These are phyloP conservation scores for Zasmidium cellare DNA, from an alignment of 2,329 filamentous ascomycete genomes.

Conservation along the genomic window DNA sequence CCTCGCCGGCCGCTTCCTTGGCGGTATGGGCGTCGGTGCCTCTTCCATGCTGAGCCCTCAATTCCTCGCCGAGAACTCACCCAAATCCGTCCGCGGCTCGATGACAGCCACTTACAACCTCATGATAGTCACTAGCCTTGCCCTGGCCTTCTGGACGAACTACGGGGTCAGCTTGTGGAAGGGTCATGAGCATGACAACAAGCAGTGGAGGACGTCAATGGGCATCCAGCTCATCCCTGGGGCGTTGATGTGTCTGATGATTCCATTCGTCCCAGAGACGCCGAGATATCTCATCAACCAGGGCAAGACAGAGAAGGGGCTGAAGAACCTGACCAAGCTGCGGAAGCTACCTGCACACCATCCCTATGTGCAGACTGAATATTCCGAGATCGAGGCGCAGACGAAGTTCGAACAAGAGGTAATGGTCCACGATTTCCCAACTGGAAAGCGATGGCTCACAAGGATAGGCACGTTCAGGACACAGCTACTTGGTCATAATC, in stretches of 20 bases:
- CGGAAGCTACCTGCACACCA: constrained; percentile 25
- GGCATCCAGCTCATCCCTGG: constrained; percentile 22
- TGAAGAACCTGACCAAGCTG: constrained; percentile 19
- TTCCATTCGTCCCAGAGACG: constrained; percentile 20
- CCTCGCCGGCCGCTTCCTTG: constrained; percentile 18
- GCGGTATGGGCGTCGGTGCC: constrained; percentile 22
- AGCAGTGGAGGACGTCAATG: constrained; percentile 19
- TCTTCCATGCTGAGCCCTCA: constrained; percentile 20
- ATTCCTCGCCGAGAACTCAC: constrained; percentile 21
- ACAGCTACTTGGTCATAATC: constrained; percentile 16
- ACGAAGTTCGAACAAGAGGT: constrained; percentile 22
- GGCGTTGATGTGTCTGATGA: constrained; percentile 21
- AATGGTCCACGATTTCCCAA: neutral
- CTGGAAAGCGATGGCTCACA: neutral
- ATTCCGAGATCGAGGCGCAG: constrained; percentile 26
- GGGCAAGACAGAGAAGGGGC: constrained; percentile 16
- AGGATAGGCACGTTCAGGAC: constrained; percentile 11
- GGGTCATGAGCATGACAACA: constrained; percentile 6
- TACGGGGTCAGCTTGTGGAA: constrained; percentile 20
- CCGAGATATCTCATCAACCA: constrained; percentile 18
- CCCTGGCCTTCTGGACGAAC: constrained; percentile 19
- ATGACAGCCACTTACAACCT: constrained; percentile 22
- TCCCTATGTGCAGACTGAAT: constrained; percentile 24
- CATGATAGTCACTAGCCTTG: constrained; percentile 17
- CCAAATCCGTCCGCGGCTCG: constrained; percentile 20